phyloP scores from a whole-genome alignment of 768 basidiomycete genomes.

The Strobilomyces dryophilus region DNA sequence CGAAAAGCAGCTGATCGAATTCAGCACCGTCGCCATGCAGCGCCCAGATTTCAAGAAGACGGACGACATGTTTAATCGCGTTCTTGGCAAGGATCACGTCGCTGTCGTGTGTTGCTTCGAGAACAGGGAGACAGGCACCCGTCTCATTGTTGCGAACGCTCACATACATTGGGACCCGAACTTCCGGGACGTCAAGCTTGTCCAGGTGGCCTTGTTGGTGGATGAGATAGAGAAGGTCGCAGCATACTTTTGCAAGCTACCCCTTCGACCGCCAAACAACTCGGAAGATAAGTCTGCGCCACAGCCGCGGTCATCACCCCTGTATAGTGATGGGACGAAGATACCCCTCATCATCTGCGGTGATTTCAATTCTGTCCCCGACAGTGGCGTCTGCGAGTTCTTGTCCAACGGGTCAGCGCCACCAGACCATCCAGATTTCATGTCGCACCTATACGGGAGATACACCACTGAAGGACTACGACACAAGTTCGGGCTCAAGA shows the following conservation, averaged over 20 bases:
- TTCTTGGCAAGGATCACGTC: constrained; percentile 91
- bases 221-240: constrained; percentile 93
- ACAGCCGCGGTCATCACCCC: constrained; percentile 50
- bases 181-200: constrained; percentile 94
- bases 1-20: constrained; percentile 92
- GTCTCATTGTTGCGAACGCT: constrained; percentile 84
- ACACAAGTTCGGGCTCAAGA: constrained; percentile 80
- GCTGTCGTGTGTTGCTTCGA: constrained; percentile 86
- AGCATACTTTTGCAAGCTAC: constrained; percentile 77
- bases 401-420: constrained; percentile 66
- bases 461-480: constrained; percentile 88
- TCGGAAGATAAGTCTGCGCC: constrained; percentile 22
- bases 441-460: constrained; percentile 84
- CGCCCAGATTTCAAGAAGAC: constrained; percentile 94
- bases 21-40: constrained; percentile 88
- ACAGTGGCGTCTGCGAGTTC: constrained; percentile 90
- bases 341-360: constrained; percentile 90
- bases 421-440: constrained; percentile 84
- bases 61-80: constrained; percentile 99
- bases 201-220: constrained; percentile 87
- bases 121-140: constrained; percentile 79
- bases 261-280: constrained; percentile 51
- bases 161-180: constrained; percentile 93
- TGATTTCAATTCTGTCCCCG: constrained; percentile 91
- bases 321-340: constrained; percentile 79